Percentiles rank a stretch among this genome's conserved stretches.
These are phyloP conservation scores for Alternaria atra DNA, from an alignment of 2,329 filamentous ascomycete species.

Conservation along the genomic window DNA sequence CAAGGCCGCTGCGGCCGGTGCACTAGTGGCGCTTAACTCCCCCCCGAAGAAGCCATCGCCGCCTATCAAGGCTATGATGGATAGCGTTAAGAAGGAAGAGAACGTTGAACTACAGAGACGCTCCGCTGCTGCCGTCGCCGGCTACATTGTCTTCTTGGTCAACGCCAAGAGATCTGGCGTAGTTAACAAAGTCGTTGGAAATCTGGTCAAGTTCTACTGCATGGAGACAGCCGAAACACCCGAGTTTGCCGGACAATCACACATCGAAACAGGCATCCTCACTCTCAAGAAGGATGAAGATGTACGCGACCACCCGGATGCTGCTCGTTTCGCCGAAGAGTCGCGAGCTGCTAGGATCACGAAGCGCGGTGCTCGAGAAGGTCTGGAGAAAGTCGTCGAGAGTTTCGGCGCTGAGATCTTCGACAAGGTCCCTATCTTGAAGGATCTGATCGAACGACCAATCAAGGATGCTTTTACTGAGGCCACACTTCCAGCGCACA, in stretches of 20 bases:
- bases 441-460: slow-evolving; percentile 81
- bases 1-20: slow-evolving; percentile 84
- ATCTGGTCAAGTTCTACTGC: slow-evolving; percentile 96
- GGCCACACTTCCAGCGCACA: slow-evolving; percentile 72
- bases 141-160: slow-evolving; percentile 86
- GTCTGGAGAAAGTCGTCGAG: slow-evolving; percentile 83
- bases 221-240: slow-evolving; percentile 98
- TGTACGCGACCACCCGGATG: slow-evolving; percentile 88
- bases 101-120: slow-evolving; percentile 87
- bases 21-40: slow-evolving; percentile 84
- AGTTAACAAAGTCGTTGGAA: slow-evolving; percentile 94
- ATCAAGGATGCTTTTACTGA: slow-evolving; percentile 77
- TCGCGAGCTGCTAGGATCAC: slow-evolving; percentile 89
- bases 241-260: slow-evolving; percentile 85
- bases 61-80: slow-evolving; percentile 97
- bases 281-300: slow-evolving; percentile 98
- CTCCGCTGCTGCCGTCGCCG: slow-evolving; percentile 84
- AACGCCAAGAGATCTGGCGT: slow-evolving; percentile 80
- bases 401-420: slow-evolving; percentile 82
- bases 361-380: slow-evolving; percentile 90
- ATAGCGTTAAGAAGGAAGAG: slow-evolving; percentile 95
- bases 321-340: slow-evolving; percentile 87
- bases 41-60: slow-evolving; percentile 93
- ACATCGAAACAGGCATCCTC: slow-evolving; percentile 80
- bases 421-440: slow-evolving; percentile 83